These are phyloP conservation scores for Stellera chamaejasme DNA, from an alignment of 345 rosid species.

Conservation along the genomic window DNA sequence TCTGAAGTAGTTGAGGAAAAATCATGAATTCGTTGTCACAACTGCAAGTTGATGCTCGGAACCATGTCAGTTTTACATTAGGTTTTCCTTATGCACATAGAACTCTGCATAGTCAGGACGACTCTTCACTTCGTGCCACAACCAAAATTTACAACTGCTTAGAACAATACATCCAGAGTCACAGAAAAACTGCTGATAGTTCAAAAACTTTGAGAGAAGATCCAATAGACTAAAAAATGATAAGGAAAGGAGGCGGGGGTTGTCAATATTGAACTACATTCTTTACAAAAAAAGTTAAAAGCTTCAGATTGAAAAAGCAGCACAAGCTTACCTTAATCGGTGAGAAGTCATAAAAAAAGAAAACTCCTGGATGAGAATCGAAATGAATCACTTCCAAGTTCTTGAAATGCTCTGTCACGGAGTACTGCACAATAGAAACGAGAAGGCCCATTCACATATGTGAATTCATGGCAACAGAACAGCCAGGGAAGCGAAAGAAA, in stretches of 20 bases:
- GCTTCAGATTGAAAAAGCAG: not conserved
- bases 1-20: too few species aligned
- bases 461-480: too few species aligned
- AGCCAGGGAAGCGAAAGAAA: too few species aligned
- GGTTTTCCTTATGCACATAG: too few species aligned
- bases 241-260: not conserved
- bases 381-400: conserved; percentile 34
- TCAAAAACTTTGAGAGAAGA: not conserved
- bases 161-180: not conserved
- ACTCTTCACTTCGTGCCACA: too few species aligned
- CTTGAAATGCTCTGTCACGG: conserved; percentile 84
- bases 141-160: too few species aligned
- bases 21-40: too few species aligned
- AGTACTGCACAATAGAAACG: conserved; percentile 40
- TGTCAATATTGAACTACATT: conserved; percentile 1
- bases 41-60: too few species aligned
- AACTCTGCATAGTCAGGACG: too few species aligned
- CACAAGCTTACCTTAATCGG: conserved; percentile 66
- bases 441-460: too few species aligned
- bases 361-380: conserved; percentile 58
- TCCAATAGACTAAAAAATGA: not conserved
- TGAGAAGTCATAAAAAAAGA: conserved; percentile 85
- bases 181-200: not conserved
- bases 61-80: too few species aligned
- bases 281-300: conserved; percentile 3